A percentile compares a stretch with the other conserved stretches of the same genome.
Evolutionary conservation across 352 stramenopile genomes (phyloP).

Genomic region (Globisporangium abappressorium): DNA sequence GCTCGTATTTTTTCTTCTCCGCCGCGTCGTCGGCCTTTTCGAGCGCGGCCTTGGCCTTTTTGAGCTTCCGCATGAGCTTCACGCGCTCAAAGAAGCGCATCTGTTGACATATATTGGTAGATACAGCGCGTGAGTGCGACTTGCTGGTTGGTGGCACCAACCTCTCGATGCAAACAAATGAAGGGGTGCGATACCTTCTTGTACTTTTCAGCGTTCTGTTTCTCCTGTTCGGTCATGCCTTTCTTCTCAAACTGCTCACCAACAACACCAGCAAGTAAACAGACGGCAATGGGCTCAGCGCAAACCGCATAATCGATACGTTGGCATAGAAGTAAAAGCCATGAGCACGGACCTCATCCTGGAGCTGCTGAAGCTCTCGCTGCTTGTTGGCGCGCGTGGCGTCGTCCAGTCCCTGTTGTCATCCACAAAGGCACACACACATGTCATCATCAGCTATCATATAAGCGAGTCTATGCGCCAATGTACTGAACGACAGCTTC

Average conservation of each 20-base stretch:
- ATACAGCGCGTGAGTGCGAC: background rate
- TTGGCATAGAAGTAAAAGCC: background rate
- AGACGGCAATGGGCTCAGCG: background rate
- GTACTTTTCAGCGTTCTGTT: conserved; percentile 78
- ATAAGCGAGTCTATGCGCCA: background rate
- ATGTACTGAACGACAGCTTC: background rate
- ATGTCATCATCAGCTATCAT: background rate
- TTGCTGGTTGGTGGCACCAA: background rate
- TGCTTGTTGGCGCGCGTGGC: conserved; percentile 44
- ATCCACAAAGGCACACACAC: background rate
- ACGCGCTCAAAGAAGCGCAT: conserved; percentile 81
- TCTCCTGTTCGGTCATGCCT: conserved; percentile 46
- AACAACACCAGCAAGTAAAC: background rate
- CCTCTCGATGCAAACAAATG: background rate
- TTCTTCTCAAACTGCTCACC: conserved; percentile 40
- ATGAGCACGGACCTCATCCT: conserved; percentile 31
- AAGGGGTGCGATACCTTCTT: conserved; percentile 47
- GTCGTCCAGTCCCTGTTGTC: conserved; percentile 36
- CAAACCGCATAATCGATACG: background rate
- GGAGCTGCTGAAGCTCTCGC: conserved; percentile 44
- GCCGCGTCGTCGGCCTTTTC: conserved; percentile 40
- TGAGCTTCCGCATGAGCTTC: conserved; percentile 82
- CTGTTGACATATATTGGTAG: conserved; percentile 20
- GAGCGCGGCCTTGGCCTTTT: conserved; percentile 46
- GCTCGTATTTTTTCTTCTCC: conserved; percentile 35